A percentile compares a stretch with the other conserved stretches of the same genome.
Evolutionary conservation across 108 stramenopile genomes (phyloP).

Genomic region (Cylindrotheca closterium): DNA sequence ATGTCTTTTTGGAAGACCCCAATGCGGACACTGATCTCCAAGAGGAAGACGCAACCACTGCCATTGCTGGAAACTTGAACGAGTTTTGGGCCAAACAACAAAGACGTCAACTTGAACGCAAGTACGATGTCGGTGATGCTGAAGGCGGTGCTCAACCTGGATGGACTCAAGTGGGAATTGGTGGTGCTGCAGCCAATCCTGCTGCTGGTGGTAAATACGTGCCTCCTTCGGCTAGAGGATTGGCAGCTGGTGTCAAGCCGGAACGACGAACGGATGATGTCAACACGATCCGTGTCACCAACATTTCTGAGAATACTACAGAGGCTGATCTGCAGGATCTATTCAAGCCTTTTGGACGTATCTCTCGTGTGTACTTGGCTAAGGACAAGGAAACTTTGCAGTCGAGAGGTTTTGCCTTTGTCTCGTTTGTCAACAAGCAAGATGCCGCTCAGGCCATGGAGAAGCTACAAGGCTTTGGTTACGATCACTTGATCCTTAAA

Average conservation of each 20-base stretch:
- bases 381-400: conserved; percentile 94
- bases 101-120: conserved; percentile 78
- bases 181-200: conserved; percentile 38
- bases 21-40: conserved; percentile 86
- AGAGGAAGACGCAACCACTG: conserved; percentile 78
- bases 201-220: conserved; percentile 74
- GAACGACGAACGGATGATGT: conserved; percentile 86
- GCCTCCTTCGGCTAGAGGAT: conserved; percentile 61
- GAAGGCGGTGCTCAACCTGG: conserved; percentile 58
- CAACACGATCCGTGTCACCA: conserved; percentile 97
- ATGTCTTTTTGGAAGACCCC: conserved; percentile 84
- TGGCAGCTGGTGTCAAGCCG: conserved; percentile 35
- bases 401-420: conserved; percentile 95
- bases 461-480: conserved; percentile 93
- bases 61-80: conserved; percentile 80
- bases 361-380: conserved; percentile 95
- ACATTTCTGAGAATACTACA: conserved; percentile 95
- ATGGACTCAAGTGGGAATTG: conserved; percentile 73
- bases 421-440: conserved; percentile 87
- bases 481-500: conserved; percentile 99
- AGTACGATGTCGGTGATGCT: conserved; percentile 81
- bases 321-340: conserved; percentile 95
- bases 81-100: conserved; percentile 92
- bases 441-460: conserved; percentile 96
- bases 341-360: conserved; percentile 92